phyloP scores from a whole-genome alignment of 768 basidiomycete species.

The Mycena olivaceomarginata region DNA sequence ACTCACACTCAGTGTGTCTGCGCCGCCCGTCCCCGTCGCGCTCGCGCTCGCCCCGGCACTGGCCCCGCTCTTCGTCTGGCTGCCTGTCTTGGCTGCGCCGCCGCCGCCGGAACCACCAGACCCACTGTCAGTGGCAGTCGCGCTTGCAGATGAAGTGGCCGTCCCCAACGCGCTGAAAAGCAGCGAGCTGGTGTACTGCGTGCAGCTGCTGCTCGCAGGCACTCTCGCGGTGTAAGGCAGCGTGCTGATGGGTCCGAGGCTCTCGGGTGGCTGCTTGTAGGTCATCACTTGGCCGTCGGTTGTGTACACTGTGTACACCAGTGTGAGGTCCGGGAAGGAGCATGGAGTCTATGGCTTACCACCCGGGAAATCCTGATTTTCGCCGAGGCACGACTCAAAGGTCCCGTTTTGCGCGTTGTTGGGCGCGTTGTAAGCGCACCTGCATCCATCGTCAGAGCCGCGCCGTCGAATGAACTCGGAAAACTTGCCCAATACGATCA shows the following conservation, averaged over 20 bases:
- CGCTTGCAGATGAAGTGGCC: conserved; percentile 11
- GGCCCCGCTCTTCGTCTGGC: too few species aligned
- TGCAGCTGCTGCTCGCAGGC: conserved; percentile 63
- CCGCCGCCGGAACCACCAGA: not conserved
- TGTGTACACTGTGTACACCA: conserved; percentile 44
- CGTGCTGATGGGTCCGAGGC: conserved; percentile 61
- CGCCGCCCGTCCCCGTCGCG: too few species aligned
- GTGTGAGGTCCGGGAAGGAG: too few species aligned
- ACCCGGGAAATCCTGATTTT: conserved; percentile 79
- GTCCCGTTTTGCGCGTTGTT: conserved; percentile 73
- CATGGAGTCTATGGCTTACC: too few species aligned
- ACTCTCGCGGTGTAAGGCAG: conserved; percentile 65
- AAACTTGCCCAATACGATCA: conserved; percentile 73
- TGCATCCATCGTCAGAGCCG: too few species aligned
- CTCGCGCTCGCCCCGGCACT: too few species aligned
- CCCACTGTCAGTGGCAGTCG: not conserved
- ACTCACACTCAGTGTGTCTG: too few species aligned
- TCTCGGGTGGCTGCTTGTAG: conserved; percentile 67
- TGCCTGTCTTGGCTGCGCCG: not conserved
- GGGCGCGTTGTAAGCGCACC: conserved; percentile 85
- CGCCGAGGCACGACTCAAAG: conserved; percentile 81
- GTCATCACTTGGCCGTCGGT: conserved; percentile 58
- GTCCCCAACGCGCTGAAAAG: conserved; percentile 52
- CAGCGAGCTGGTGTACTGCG: conserved; percentile 50
- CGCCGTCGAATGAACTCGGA: too few species aligned